Base-by-base conservation (phyloP, 1,284 basidiomycete genomes). In the Leccinum huronense region DNA sequence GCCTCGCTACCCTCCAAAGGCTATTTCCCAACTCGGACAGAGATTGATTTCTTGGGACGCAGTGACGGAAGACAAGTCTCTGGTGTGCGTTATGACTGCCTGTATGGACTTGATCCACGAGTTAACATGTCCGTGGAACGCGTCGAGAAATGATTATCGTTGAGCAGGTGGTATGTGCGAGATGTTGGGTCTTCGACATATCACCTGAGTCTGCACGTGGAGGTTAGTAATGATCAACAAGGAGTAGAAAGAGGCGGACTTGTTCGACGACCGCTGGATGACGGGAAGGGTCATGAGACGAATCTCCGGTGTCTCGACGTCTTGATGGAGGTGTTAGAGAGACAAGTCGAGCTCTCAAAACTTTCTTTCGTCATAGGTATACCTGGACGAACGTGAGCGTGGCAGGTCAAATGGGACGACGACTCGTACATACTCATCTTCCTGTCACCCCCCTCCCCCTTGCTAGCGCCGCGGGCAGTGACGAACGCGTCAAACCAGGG, bases 401-500 rank as follows among this genome's bases (percentile, higher is more conserved):
- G 40, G 13, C 16, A 16, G 38, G 38, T 16, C 38, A 8, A 40
- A 13, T 13, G 6, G 38, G 38, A 11, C 38, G 10, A 40, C 38
- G 38, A 13, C 38, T 33, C 7, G 31, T 33, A 33, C 31, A 33
- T 33, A 6, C 31, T 33, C 31, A 33, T 33, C 1, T 8, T 33
- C 7, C 31, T 8, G 31, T 33, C 8, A 6, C 31, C 7, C 31
- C 6, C 16, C 14, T n/a, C n/a, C n/a, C n/a, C n/a, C 38, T 16
- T 40, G 38, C 16, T 11, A 11, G 13, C 16, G 13, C 16, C 16
- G 38, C 38, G 38, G 38, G 13, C 16, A 42, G 13, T 13, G 10
- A 42, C 40, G n/a, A 97, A 98, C 13, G 95, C 95, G 77, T 98
- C 96, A 72, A 99, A 98, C 90, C 95, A 98, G 0, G 96, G 96